Conservation (phyloP, 2,329 filamentous ascomycete species). For the Curvularia lunata region DNA sequence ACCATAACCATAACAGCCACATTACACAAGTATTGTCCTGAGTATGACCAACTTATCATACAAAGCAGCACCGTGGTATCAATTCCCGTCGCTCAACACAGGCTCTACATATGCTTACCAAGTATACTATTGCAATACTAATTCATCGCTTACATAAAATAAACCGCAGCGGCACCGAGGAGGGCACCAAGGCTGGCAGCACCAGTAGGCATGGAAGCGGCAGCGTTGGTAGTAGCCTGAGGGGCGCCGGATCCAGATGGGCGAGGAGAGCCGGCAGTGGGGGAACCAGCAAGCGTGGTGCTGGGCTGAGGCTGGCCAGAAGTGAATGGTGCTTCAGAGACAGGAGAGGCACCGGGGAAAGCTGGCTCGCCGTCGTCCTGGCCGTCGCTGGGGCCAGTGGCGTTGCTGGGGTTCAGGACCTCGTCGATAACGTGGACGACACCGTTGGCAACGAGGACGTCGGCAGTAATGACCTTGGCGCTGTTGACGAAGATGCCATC, state of each 20-base stretch:
- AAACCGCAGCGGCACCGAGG: slow-evolving; percentile 54
- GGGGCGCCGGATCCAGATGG: slow-evolving; percentile 7
- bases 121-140: neutral
- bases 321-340: slow-evolving; percentile 61
- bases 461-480: slow-evolving; percentile 51
- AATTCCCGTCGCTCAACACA: neutral
- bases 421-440: slow-evolving; percentile 62
- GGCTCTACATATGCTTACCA: neutral
- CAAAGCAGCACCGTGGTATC: neutral
- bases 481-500: slow-evolving; percentile 53
- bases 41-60: neutral
- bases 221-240: slow-evolving; percentile 15
- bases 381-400: slow-evolving; percentile 52
- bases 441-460: slow-evolving; percentile 54
- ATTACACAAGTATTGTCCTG: neutral
- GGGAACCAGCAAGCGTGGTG: slow-evolving; percentile 38
- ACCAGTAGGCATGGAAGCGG: slow-evolving; percentile 46
- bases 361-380: slow-evolving; percentile 56
- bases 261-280: slow-evolving; percentile 18
- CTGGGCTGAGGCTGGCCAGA: slow-evolving; percentile 58
- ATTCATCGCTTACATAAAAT: slow-evolving; percentile 23
- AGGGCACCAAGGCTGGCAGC: slow-evolving; percentile 56
- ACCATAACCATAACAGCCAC: neutral
- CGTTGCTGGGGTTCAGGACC: slow-evolving; percentile 63
- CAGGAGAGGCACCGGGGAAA: slow-evolving; percentile 60